Base-by-base conservation (phyloP, 2,329 filamentous ascomycete species). In the Aspergillus aculeatus region DNA sequence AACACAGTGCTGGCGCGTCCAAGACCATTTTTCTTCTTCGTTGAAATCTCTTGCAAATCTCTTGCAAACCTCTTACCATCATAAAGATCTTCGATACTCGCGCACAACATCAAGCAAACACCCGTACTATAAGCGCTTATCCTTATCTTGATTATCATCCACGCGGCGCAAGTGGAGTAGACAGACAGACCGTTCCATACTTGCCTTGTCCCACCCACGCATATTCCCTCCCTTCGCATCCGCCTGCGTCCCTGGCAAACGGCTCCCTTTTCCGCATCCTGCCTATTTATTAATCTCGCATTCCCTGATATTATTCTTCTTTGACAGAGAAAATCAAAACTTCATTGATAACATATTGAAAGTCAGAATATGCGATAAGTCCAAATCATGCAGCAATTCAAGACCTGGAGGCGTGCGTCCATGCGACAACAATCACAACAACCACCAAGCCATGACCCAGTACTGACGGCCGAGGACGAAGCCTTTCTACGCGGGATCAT, bases 401-500 rank as follows among this genome's bases (percentile, higher is more conserved):
- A 75, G 57, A 68, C 72, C 57, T 78, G 75, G 63, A 69, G 71
- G 53, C 74, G 69, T 48, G 68, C 71, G 16, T 72, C 74, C 59
- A 12, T 35, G 11, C 32, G 32, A 35, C 32, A 35, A 35, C 32
- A 35, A 35, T 12, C 3, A 35, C 32, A 16, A 16, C 32, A 1
- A 35, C 32, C 11, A 35, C 66, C 69, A 63, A 69, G 57, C 62
- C 74, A 73, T 31, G 71, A 69, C 52, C 80, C 67, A 69, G 80
- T 87, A 2, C 70, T 87, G n/a, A 84, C 82, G 19, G 79, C 83
- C n/a, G 84, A 86, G 66, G 85, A 88, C 62, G 83, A 87, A 65
- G 76, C 79, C 55, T 87, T 86, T 65, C 72, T 87, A 35, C 76
- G 79, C 56, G 75, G 75, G 35, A 80, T 86, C 32, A 81, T 80